phyloP scores from a whole-genome alignment of 2,329 filamentous ascomycete genomes.

The Xylaria sp. region DNA sequence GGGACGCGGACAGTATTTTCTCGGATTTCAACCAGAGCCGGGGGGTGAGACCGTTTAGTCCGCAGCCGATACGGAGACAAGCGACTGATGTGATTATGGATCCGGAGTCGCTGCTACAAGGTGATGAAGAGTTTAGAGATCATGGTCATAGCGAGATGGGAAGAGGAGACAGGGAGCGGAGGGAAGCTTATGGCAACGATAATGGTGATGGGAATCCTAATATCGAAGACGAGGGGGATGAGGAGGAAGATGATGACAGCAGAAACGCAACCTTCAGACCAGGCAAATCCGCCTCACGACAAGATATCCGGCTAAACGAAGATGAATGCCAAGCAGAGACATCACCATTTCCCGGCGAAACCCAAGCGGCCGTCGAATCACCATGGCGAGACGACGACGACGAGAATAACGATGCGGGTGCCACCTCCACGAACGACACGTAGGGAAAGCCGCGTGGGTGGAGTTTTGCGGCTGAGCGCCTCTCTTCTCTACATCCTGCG shows the following conservation, averaged over 20 bases:
- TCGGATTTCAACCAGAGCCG: constrained; percentile 66
- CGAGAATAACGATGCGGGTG: not conserved
- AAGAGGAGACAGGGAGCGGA: constrained; percentile 32
- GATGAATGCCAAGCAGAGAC: constrained; percentile 34
- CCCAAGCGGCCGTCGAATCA: constrained; percentile 16
- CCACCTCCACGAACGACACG: constrained; percentile 21
- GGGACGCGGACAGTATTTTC: constrained; percentile 63
- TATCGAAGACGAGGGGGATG: not conserved
- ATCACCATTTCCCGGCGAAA: not conserved
- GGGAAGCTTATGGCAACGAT: constrained; percentile 15
- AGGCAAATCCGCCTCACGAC: constrained; percentile 31
- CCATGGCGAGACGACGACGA: constrained; percentile 34
- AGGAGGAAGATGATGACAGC: not conserved
- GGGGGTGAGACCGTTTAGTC: constrained; percentile 69
- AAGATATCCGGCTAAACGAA: constrained; percentile 20
- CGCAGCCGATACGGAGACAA: constrained; percentile 58
- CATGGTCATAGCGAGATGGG: constrained; percentile 11
- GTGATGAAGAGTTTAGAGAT: constrained; percentile 36
- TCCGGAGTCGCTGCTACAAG: constrained; percentile 47
- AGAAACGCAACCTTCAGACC: constrained; percentile 24
- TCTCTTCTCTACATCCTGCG: not conserved
- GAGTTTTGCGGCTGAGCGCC: constrained; percentile 18
- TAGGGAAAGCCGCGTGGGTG: constrained; percentile 34
- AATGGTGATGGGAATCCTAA: constrained; percentile 1
- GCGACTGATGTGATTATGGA: constrained; percentile 50